These are phyloP conservation scores for Tremellales sp. DNA, from an alignment of 1,284 basidiomycete species.

Conservation along the genomic window DNA sequence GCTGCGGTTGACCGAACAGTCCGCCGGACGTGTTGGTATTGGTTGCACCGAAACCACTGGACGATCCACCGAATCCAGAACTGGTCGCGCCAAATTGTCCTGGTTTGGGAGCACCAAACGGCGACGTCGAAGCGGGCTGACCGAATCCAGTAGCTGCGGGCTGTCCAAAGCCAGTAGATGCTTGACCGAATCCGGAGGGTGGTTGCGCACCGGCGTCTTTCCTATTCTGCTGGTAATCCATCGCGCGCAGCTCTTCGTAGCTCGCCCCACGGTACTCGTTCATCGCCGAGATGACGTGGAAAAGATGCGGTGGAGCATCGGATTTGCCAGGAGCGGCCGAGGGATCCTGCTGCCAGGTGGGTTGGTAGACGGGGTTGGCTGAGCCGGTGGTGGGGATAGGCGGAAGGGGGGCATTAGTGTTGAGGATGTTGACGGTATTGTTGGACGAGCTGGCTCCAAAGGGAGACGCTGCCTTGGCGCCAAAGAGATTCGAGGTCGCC, in stretches of 20 bases:
- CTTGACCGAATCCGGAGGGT: conserved; percentile 24
- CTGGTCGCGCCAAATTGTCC: conserved; percentile 46
- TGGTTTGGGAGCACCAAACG: conserved; percentile 33
- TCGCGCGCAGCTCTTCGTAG: conserved; percentile 49
- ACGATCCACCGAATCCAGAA: neutral
- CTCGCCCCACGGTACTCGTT: conserved; percentile 38
- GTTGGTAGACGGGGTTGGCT: conserved; percentile 35
- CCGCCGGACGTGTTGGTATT: conserved; percentile 14
- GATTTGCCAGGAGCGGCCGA: neutral
- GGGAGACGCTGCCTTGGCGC: conserved; percentile 13
- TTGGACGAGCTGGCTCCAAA: conserved; percentile 18
- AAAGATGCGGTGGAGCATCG: conserved; percentile 33
- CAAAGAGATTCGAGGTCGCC: conserved; percentile 18
- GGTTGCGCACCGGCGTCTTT: conserved; percentile 46
- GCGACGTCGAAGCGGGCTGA: conserved; percentile 27
- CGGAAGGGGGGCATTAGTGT: conserved; percentile 21
- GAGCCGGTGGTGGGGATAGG: conserved; percentile 39
- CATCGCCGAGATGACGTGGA: conserved; percentile 46
- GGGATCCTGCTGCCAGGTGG: conserved; percentile 45
- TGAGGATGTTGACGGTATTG: conserved; percentile 12
- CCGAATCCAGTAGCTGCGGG: conserved; percentile 37
- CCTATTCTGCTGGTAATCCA: conserved; percentile 57
- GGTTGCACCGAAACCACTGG: conserved; percentile 19
- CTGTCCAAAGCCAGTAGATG: conserved; percentile 42
- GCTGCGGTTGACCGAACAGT: conserved; percentile 52